These are phyloP conservation scores for Tarenaya hassleriana DNA, from an alignment of 345 rosid species.

Conservation along the genomic window DNA sequence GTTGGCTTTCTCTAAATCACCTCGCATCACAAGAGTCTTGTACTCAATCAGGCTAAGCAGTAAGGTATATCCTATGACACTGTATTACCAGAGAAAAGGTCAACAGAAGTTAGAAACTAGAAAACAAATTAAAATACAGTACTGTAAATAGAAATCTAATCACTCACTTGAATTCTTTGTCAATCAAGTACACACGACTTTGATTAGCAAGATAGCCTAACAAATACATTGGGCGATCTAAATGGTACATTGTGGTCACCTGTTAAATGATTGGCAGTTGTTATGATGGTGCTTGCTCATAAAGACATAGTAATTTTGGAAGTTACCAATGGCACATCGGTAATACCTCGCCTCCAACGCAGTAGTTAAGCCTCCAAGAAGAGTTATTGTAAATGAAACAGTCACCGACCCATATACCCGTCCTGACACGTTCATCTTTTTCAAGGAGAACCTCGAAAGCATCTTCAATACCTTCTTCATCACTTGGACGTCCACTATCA, in stretches of 20 bases:
- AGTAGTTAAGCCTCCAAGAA: constrained; percentile 96
- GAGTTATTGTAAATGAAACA: constrained; percentile 98
- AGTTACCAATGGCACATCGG: constrained; percentile 15
- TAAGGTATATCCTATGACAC: constrained; percentile 78
- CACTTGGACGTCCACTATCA: constrained; percentile 83
- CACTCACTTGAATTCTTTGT: constrained; percentile 97
- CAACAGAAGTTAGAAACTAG: constrained; percentile 19
- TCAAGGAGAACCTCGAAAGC: constrained; percentile 99
- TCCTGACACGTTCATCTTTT: constrained; percentile 94
- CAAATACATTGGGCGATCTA: constrained; percentile 99
- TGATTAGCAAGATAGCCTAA: constrained; percentile 96
- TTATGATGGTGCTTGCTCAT: background rate
- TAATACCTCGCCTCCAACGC: constrained; percentile 99
- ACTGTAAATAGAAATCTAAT: constrained; percentile 7
- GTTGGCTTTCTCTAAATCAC: constrained; percentile 73
- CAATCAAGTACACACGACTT: constrained; percentile 94
- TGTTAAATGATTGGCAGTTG: constrained; percentile 24
- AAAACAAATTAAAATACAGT: constrained; percentile 4
- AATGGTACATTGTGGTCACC: constrained; percentile 98
- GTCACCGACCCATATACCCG: constrained; percentile 99
- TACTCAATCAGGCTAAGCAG: constrained; percentile 88
- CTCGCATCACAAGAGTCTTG: constrained; percentile 96
- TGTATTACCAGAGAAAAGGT: constrained; percentile 25
- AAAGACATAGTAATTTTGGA: constrained; percentile 5
- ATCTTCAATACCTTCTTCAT: constrained; percentile 98